A percentile compares a stretch with the other conserved stretches of the same genome.
Conservation (phyloP, 176 grass and related monocot species). For the Echinochloa phyllopogon region DNA sequence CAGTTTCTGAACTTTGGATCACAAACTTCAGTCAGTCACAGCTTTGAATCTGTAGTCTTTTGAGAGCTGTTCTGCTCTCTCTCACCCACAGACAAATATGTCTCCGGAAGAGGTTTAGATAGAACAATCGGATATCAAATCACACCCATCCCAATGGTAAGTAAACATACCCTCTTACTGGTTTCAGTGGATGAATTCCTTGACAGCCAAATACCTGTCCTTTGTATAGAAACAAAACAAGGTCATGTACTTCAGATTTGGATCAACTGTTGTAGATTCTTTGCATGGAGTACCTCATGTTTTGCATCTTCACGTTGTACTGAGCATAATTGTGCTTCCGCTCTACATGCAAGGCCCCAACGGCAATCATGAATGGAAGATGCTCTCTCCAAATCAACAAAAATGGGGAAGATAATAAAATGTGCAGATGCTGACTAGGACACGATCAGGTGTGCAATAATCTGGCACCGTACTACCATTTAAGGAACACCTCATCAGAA, state of each 20-base stretch:
- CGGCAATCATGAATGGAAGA: conserved; percentile 34
- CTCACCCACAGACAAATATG: background rate
- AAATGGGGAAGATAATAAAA: background rate
- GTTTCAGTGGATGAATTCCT: background rate
- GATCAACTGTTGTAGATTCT: conserved; percentile 37
- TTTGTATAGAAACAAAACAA: background rate
- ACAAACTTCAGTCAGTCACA: background rate
- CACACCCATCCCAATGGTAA: background rate
- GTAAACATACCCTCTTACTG: background rate
- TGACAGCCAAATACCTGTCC: no score
- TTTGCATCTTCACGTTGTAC: conserved; percentile 19
- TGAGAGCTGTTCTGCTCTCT: background rate
- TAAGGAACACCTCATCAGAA: conserved; percentile 25
- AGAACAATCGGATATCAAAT: background rate
- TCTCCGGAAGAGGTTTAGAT: background rate
- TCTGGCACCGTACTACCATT: conserved; percentile 20
- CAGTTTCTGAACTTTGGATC: background rate
- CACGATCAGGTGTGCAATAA: conserved; percentile 17
- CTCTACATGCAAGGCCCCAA: conserved; percentile 28
- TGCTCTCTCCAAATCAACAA: conserved; percentile 40
- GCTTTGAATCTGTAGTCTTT: background rate
- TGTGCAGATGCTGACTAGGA: conserved; percentile 31
- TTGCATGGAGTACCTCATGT: background rate
- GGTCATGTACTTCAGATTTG: conserved; percentile 19
- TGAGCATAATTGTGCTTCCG: conserved; percentile 30